Base-by-base conservation (phyloP, 2,329 filamentous ascomycete species). In the Fusarium tupiense region DNA sequence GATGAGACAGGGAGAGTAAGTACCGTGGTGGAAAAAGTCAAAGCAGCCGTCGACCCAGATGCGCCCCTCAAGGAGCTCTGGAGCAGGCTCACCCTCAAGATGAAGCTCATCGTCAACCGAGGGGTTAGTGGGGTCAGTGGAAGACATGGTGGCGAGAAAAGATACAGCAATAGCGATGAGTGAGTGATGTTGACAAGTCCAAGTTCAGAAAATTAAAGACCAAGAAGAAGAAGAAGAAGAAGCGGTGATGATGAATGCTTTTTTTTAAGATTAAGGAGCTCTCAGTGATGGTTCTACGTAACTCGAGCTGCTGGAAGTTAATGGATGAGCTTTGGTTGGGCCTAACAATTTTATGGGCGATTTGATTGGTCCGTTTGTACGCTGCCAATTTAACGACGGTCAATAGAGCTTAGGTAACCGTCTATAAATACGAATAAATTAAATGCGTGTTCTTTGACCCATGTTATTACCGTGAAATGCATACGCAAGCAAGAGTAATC, bases 31-130 rank as follows among this genome's bases (percentile, higher is more conserved):
- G 85, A 95, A 97, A 85, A 99, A 99, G 86, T 99, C 96, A 86
- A 98, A 99, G 88, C 96, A 99, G 72, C 96, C 96, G 82, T 99
- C 96, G 33, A 99, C 93, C 97, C 97, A 99, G 79, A 99, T 94
- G 76, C 96, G 91, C 78, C 93, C 91, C 35, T 91, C 89, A 40
- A 89, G 83, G 14, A 91, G 84, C 81, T 88, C 86, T 41, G 87
- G 85, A 61, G 87, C 88, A 52, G 88, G 84, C 50, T 87, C 83
- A 67, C 87, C 87, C 47, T 80, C 76, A 35, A 80, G 79, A 43
- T 65, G 74, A 69, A 79, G 73, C 54, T 75, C 76, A 44, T 78
- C 79, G 33, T 72, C 62, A 41, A 58, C 38, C 31, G 71, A 74
- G 67, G 76, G 63, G 67, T 73, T 67, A 63, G 79, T 64, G 72